phyloP scores from a whole-genome alignment of 345 rosid genomes.

The Hibiscus trionum region DNA sequence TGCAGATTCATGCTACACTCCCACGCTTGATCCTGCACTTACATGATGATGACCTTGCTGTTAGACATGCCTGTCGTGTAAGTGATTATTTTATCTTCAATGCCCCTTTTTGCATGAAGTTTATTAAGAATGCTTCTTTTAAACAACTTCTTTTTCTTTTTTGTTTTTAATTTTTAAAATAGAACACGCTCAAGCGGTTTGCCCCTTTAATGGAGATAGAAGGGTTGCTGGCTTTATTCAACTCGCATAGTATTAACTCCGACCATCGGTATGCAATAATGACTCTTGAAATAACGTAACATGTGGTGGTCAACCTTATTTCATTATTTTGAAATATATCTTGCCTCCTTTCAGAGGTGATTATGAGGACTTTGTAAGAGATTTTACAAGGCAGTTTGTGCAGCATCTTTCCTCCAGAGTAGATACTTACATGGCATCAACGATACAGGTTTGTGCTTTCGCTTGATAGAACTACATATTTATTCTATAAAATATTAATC shows the following conservation, averaged over 20 bases:
- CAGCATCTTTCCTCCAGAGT: conserved; percentile 61
- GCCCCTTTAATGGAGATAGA: conserved; percentile 60
- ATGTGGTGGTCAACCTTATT: neutral
- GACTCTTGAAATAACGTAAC: conserved; percentile 3
- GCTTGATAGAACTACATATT: neutral
- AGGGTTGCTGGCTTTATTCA: conserved; percentile 43
- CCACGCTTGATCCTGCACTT: conserved; percentile 84
- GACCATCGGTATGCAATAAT: conserved; percentile 55
- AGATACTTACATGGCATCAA: conserved; percentile 68
- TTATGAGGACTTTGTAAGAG: conserved; percentile 56
- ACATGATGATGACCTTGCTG: conserved; percentile 63
- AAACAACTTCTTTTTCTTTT: conserved; percentile 11
- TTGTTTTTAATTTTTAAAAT: conserved; percentile 16
- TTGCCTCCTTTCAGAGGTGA: conserved; percentile 43
- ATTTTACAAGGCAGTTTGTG: conserved; percentile 19
- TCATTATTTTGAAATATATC: conserved; percentile 4
- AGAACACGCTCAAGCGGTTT: conserved; percentile 66
- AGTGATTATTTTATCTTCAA: conserved; percentile 15
- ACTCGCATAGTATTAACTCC: conserved; percentile 50
- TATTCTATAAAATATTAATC: neutral
- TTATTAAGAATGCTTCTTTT: conserved; percentile 12
- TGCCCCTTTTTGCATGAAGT: neutral
- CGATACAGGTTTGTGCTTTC: conserved; percentile 55
- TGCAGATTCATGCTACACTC: conserved; percentile 68
- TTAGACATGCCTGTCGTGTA: conserved; percentile 88